These are phyloP conservation scores for Sonneratia alba DNA, from an alignment of 345 rosid genomes.

Conservation along the genomic window DNA sequence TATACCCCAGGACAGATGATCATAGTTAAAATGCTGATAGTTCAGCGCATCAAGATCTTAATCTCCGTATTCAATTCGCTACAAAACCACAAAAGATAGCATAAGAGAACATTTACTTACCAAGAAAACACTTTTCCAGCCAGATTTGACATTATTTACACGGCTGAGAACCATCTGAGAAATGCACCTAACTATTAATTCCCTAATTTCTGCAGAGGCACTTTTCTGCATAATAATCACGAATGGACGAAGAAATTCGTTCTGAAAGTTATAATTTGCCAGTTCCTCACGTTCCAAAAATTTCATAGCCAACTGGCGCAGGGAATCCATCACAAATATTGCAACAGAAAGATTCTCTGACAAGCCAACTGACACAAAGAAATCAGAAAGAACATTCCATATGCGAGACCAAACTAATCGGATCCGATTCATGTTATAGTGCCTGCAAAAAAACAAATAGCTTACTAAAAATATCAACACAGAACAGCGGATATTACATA, in stretches of 20 bases:
- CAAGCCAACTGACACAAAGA: slow-evolving; percentile 92
- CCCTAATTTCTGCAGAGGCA: slow-evolving; percentile 72
- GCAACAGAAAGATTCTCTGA: slow-evolving; percentile 96
- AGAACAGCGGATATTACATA: neutral
- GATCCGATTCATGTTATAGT: slow-evolving; percentile 94
- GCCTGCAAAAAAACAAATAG: slow-evolving; percentile 45
- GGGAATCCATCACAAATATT: slow-evolving; percentile 92
- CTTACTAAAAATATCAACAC: neutral
- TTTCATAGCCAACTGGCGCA: slow-evolving; percentile 95
- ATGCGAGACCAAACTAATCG: slow-evolving; percentile 95
- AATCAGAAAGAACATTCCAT: slow-evolving; percentile 92
- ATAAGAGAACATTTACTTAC: slow-evolving; percentile 25
- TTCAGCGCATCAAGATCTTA: neutral
- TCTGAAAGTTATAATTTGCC: slow-evolving; percentile 94
- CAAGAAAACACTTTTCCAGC: slow-evolving; percentile 97
- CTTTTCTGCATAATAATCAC: slow-evolving; percentile 94
- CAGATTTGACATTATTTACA: slow-evolving; percentile 87
- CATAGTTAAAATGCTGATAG: neutral
- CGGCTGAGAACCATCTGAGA: slow-evolving; percentile 98
- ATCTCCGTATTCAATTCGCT: neutral
- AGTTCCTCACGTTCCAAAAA: slow-evolving; percentile 94
- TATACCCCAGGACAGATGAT: neutral
- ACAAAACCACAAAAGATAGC: neutral
- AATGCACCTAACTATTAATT: slow-evolving; percentile 81
- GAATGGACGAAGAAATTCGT: slow-evolving; percentile 89